phyloP scores from a whole-genome alignment of 805 yeast genomes.

The Maudiozyma pseudohumilis region DNA sequence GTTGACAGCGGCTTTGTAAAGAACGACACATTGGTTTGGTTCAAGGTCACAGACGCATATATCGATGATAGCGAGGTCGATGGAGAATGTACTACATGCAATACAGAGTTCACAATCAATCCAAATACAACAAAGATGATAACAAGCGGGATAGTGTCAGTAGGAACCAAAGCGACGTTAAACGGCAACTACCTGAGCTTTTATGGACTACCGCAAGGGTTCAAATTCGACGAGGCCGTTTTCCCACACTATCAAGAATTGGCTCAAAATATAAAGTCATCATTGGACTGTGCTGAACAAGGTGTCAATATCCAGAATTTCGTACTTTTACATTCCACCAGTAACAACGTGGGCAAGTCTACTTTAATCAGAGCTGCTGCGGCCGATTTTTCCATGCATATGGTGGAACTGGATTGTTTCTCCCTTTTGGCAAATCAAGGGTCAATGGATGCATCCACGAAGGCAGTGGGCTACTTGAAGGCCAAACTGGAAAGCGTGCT shows the following conservation, averaged over 20 bases:
- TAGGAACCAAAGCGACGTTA: constrained; percentile 8
- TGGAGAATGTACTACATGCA: not conserved
- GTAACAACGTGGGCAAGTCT: constrained; percentile 72
- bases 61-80: constrained; percentile 15
- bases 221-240: constrained; percentile 27
- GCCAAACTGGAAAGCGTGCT: constrained; percentile 66
- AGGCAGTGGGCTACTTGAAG: constrained; percentile 64
- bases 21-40: constrained; percentile 79
- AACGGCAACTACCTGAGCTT: constrained; percentile 38
- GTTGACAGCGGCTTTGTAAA: not conserved
- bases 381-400: constrained; percentile 51
- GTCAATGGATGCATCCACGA: constrained; percentile 62
- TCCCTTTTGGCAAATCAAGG: constrained; percentile 35
- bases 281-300: constrained; percentile 27
- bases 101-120: constrained; percentile 33
- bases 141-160: constrained; percentile 49
- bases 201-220: constrained; percentile 34
- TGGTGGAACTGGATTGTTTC: constrained; percentile 60
- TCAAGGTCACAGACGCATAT: constrained; percentile 46
- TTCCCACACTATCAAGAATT: constrained; percentile 45
- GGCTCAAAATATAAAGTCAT: constrained; percentile 45
- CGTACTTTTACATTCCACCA: constrained; percentile 54
- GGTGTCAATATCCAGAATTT: constrained; percentile 44
- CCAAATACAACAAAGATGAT: constrained; percentile 56
- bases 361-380: constrained; percentile 49